These are phyloP conservation scores for Ogataea pignaliae DNA, from an alignment of 805 yeast genomes.

Conservation along the genomic window DNA sequence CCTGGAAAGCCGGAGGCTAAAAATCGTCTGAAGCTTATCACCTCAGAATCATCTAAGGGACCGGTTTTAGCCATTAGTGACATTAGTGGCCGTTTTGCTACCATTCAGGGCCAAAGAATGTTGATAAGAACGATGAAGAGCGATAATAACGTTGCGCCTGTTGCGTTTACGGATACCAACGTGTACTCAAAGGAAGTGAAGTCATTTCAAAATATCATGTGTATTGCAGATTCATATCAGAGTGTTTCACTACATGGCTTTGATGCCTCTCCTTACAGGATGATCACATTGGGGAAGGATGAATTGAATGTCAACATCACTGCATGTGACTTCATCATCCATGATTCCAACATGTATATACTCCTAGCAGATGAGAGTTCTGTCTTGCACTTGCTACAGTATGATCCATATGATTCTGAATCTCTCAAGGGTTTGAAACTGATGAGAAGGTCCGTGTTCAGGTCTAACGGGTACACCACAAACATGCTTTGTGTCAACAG, in stretches of 20 bases:
- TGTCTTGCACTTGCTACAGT: constrained; percentile 68
- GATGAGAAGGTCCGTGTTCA: constrained; percentile 65
- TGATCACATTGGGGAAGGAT: constrained; percentile 76
- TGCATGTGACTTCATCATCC: constrained; percentile 71
- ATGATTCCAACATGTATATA: constrained; percentile 64
- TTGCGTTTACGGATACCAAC: constrained; percentile 87
- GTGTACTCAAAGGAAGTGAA: constrained; percentile 76
- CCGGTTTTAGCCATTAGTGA: constrained; percentile 77
- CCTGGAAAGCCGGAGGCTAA: constrained; percentile 82
- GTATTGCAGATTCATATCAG: constrained; percentile 76
- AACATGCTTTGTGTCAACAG: constrained; percentile 45
- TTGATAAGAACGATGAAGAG: constrained; percentile 71
- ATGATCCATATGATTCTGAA: constrained; percentile 87
- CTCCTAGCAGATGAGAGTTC: constrained; percentile 65
- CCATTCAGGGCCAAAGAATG: constrained; percentile 81
- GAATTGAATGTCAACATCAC: constrained; percentile 55
- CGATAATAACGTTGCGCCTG: constrained; percentile 83
- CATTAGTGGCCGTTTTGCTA: constrained; percentile 76
- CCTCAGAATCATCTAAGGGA: constrained; percentile 74
- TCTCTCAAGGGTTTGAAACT: constrained; percentile 78
- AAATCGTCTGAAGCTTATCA: constrained; percentile 68
- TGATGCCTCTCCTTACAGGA: constrained; percentile 91
- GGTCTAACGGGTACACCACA: constrained; percentile 58
- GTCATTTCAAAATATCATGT: constrained; percentile 74
- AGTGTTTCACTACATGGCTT: constrained; percentile 81